These are phyloP conservation scores for Sclerotinia glacialis DNA, from an alignment of 2,329 filamentous ascomycete genomes.

Conservation along the genomic window DNA sequence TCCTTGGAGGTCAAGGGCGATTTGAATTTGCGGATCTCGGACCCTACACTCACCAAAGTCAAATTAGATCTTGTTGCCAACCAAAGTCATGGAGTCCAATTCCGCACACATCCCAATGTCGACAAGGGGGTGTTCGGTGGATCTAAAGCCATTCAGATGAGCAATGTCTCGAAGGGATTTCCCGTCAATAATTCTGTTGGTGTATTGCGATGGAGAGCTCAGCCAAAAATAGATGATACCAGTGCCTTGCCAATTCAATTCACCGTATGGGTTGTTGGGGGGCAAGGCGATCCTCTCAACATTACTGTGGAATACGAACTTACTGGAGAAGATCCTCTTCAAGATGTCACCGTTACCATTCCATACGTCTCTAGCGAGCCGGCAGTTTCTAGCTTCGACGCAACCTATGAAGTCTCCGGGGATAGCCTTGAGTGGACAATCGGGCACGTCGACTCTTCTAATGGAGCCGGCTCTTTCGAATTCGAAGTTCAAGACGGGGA, in stretches of 20 bases:
- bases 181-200: conserved; percentile 91
- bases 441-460: conserved; percentile 78
- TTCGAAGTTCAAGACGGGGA: conserved; percentile 87
- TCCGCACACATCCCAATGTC: conserved; percentile 94
- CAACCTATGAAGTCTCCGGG: conserved; percentile 87
- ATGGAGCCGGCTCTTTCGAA: conserved; percentile 83
- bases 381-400: conserved; percentile 87
- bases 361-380: conserved; percentile 85
- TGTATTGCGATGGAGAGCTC: conserved; percentile 88
- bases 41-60: conserved; percentile 85
- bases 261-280: conserved; percentile 95
- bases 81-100: conserved; percentile 79
- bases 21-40: conserved; percentile 83
- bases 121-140: conserved; percentile 84
- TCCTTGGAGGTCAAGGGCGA: conserved; percentile 89
- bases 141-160: conserved; percentile 82
- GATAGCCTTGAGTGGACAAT: conserved; percentile 94
- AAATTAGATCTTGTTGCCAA: conserved; percentile 77
- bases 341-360: conserved; percentile 83
- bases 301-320: conserved; percentile 96
- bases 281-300: conserved; percentile 74
- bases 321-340: conserved; percentile 72
- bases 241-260: conserved; percentile 89
- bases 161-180: conserved; percentile 83
- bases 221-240: conserved; percentile 75